Conservation (phyloP, 495 filamentous ascomycete species). For the Talaromyces borbonicus region DNA sequence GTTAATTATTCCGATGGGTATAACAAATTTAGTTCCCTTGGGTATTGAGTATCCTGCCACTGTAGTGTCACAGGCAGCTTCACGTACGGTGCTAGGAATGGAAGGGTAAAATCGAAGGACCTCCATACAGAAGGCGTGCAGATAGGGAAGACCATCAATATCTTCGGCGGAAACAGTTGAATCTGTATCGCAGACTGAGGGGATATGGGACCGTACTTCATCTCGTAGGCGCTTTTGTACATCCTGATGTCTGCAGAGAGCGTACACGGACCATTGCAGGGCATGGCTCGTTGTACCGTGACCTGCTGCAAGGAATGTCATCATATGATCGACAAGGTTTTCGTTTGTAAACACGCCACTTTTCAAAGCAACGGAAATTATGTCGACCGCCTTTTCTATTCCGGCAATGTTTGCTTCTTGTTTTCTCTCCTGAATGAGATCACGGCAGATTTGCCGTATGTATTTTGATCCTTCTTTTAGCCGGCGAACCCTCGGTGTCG, state of each 20-base stretch:
- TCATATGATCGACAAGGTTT: constrained; percentile 79
- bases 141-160: constrained; percentile 47
- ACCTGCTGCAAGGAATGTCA: constrained; percentile 91
- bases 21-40: constrained; percentile 40
- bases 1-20: constrained; percentile 53
- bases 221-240: constrained; percentile 48
- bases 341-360: constrained; percentile 72
- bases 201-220: constrained; percentile 54
- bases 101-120: constrained; percentile 48
- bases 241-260: constrained; percentile 47
- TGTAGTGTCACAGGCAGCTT: constrained; percentile 51
- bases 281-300: constrained; percentile 67
- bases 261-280: constrained; percentile 51
- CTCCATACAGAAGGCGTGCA: constrained; percentile 55
- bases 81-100: constrained; percentile 52
- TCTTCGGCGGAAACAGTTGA: constrained; percentile 37
- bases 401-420: constrained; percentile 36
- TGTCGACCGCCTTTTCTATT: constrained; percentile 52
- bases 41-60: constrained; percentile 46
- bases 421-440: constrained; percentile 61
- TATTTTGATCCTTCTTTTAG: constrained; percentile 41
- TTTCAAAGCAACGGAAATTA: constrained; percentile 71
- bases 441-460: constrained; percentile 53
- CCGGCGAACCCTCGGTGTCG: constrained; percentile 55
- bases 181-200: constrained; percentile 36